These are phyloP conservation scores for Solanum piurae DNA, from an alignment of 257 asterid species.

Conservation along the genomic window DNA sequence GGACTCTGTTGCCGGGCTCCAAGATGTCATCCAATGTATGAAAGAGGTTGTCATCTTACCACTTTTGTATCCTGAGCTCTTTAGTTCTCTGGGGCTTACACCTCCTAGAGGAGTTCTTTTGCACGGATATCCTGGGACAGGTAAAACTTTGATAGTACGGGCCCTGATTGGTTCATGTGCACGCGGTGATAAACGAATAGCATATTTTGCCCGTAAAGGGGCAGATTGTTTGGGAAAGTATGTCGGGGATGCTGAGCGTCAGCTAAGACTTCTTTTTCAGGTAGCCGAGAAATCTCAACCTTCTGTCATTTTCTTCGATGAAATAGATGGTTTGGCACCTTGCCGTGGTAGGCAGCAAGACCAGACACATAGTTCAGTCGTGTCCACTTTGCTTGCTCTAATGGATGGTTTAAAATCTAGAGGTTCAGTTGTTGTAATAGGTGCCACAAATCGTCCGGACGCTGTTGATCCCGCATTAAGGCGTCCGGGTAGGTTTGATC, in stretches of 20 bases:
- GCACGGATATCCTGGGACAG: constrained; percentile 99
- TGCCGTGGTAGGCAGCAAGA: constrained; percentile 84
- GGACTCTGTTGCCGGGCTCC: constrained; percentile 99
- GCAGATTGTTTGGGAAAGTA: constrained; percentile 99
- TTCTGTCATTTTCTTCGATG: constrained; percentile 94
- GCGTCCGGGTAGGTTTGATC: constrained; percentile 97
- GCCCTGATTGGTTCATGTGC: constrained; percentile 97
- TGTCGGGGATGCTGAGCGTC: constrained; percentile 99
- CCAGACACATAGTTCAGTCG: constrained; percentile 98
- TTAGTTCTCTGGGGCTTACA: constrained; percentile 68
- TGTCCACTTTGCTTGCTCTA: constrained; percentile 91
- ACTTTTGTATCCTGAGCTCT: constrained; percentile 82
- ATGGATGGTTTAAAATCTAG: constrained; percentile 98
- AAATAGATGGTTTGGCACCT: constrained; percentile 99
- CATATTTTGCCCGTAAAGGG: constrained; percentile 98
- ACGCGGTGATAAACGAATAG: constrained; percentile 88
- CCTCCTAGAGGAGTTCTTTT: constrained; percentile 99
- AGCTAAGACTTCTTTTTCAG: constrained; percentile 87
- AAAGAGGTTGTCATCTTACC: constrained; percentile 98
- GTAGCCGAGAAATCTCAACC: constrained; percentile 99
- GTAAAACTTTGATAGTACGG: constrained; percentile 95
- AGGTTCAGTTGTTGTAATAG: constrained; percentile 96
- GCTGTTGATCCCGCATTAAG: constrained; percentile 97
- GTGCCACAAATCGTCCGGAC: constrained; percentile 99
- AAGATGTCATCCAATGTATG: constrained; percentile 91